Conservation (phyloP, 2,329 filamentous ascomycete species). For the Trichoderma simmonsii region DNA sequence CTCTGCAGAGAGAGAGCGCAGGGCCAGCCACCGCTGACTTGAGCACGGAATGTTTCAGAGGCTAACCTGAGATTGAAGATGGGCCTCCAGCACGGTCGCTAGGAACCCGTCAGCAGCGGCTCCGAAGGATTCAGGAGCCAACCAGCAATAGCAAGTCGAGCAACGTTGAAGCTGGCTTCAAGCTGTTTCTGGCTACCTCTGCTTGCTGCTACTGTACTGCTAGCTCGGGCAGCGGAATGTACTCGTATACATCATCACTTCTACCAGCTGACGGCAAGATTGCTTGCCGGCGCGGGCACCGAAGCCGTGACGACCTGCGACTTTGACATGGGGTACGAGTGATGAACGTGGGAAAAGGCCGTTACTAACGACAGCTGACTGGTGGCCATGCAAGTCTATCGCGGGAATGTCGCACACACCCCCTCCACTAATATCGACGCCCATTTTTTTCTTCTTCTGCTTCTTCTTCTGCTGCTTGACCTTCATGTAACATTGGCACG, state of each 20-base stretch:
- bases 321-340: not conserved
- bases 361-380: slow-evolving; percentile 15
- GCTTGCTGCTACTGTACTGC: not conserved
- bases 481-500: not conserved
- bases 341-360: slow-evolving; percentile 7
- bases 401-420: slow-evolving; percentile 17
- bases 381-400: slow-evolving; percentile 13
- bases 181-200: not conserved
- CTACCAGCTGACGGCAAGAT: not conserved
- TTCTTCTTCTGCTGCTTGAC: not conserved
- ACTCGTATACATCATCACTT: not conserved
- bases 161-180: not conserved
- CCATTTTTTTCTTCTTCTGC: not conserved
- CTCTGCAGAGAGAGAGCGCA: not conserved
- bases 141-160: not conserved
- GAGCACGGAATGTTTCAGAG: slow-evolving; percentile 19
- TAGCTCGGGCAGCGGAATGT: not conserved
- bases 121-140: slow-evolving; percentile 15
- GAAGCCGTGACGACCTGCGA: not conserved
- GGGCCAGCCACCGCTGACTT: slow-evolving; percentile 12
- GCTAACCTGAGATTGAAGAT: not conserved
- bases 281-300: not conserved
- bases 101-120: not conserved
- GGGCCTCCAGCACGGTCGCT: not conserved
- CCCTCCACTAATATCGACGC: slow-evolving; percentile 7